Conservation (phyloP, 1,284 basidiomycete genomes). For the Malassezia brasiliensis region DNA sequence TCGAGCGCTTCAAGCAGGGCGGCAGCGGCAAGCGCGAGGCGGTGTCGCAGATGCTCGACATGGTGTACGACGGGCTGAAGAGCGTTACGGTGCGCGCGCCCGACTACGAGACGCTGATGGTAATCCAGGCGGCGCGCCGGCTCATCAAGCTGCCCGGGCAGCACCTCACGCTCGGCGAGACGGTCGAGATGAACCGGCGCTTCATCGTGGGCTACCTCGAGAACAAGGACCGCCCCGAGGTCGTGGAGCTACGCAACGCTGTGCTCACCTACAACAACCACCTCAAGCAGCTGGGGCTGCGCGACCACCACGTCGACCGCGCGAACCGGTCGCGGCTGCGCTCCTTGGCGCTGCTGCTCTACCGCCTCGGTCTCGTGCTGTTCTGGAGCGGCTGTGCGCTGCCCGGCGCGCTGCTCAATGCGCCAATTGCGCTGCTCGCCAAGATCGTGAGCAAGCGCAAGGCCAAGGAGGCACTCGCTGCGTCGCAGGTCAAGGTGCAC, state of each 20-base stretch:
- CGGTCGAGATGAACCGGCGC: slow-evolving; percentile 89
- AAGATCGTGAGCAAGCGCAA: slow-evolving; percentile 79
- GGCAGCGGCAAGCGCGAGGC: slow-evolving; percentile 82
- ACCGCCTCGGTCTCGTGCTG: slow-evolving; percentile 69
- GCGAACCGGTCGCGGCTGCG: slow-evolving; percentile 64
- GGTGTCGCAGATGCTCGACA: slow-evolving; percentile 75
- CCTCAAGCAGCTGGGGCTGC: slow-evolving; percentile 82
- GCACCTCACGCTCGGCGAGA: slow-evolving; percentile 85
- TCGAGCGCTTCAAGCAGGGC: slow-evolving; percentile 82
- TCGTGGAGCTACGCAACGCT: slow-evolving; percentile 69
- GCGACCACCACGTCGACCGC: slow-evolving; percentile 88
- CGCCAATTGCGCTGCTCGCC: slow-evolving; percentile 87
- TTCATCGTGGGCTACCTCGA: slow-evolving; percentile 83
- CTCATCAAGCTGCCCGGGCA: slow-evolving; percentile 92
- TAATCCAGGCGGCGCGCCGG: slow-evolving; percentile 88
- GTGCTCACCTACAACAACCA: slow-evolving; percentile 90
- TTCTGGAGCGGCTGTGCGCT: slow-evolving; percentile 80
- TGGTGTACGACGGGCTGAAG: slow-evolving; percentile 91
- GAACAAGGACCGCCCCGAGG: slow-evolving; percentile 85
- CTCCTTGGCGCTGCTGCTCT: slow-evolving; percentile 71
- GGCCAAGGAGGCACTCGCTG: slow-evolving; percentile 93
- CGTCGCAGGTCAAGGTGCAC: slow-evolving; percentile 88
- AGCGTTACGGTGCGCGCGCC: slow-evolving; percentile 92
- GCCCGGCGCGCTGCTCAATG: slow-evolving; percentile 88
- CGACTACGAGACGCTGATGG: slow-evolving; percentile 96